Evolutionary conservation across 371 early-diverging fungal species (phyloP), one percentile per base, ranked within the genome.

Genomic region (Actinomortierella ambigua): DNA sequence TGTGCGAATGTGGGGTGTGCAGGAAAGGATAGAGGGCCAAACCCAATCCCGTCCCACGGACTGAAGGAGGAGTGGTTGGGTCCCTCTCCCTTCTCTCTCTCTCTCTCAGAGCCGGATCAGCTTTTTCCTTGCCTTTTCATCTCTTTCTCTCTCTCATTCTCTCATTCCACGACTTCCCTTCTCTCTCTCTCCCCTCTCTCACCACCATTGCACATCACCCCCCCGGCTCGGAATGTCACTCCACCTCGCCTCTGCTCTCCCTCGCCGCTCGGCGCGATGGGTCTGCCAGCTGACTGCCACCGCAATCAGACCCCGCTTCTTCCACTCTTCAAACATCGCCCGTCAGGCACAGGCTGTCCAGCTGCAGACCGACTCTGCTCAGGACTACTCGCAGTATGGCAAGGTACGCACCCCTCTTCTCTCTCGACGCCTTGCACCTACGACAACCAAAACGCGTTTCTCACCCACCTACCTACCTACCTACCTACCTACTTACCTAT

Each of bases 221-320:
- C 34, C n/a, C n/a, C n/a, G n/a, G 34, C 11, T 34, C 4, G 17
- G 34, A 24, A 73, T 73, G 75, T 73, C 75, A 40, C 67, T 73
- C 43, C 63, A 67, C 57, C 75, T 73, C 46, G 75, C 75, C 34
- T 63, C 75, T 60, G 75, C 75, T 57, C 56, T 67, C 51, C 75
- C 75, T 56, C 75, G 75, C 42, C 44, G 67, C 47, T 47, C 73
- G 56, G 73, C 66, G 43, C 63, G 73, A 40, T 73, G 73, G 73
- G 73, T 66, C 55, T 66, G 67, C 61, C 66, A 66, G 17, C 47
- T 73, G 40, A 63, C 73, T 46, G 73, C 73, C 39, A 66, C 73
- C 46, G 73, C 73, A 24, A 66, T 67, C 46, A 66, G 73, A 39
- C 73, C 66, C 57, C 73, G 73, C 34, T 67, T 66, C 61, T 73